A percentile compares a stretch with the other conserved stretches of the same genome.
Conservation (phyloP, 2,329 filamentous ascomycete species). For the Cordyceps fumosorosea region DNA sequence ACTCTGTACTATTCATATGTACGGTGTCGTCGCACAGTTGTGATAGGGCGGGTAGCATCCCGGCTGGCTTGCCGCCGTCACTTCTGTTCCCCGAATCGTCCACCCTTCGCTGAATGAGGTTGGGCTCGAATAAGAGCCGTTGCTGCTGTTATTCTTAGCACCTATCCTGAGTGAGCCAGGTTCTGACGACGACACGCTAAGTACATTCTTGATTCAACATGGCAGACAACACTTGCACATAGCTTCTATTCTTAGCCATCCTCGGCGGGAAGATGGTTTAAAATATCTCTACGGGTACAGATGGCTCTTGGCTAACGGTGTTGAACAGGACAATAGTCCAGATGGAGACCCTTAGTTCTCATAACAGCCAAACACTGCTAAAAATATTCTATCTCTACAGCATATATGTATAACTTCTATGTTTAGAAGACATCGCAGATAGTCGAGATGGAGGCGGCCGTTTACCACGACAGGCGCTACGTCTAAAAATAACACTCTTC, state of each 20-base stretch:
- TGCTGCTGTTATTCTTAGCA: neutral
- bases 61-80: neutral
- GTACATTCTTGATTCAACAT: too few relatives aligned
- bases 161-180: neutral
- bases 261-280: neutral
- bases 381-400: neutral
- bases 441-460: too few relatives aligned
- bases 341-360: neutral
- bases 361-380: neutral
- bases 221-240: too few relatives aligned
- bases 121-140: too few relatives aligned
- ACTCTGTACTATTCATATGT: neutral
- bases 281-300: neutral
- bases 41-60: neutral
- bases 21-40: neutral
- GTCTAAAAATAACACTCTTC: too few relatives aligned
- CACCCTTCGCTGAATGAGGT: too few relatives aligned
- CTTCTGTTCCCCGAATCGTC: neutral
- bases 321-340: neutral
- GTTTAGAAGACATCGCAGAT: neutral
- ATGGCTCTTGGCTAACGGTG: too few relatives aligned
- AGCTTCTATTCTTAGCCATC: neutral
- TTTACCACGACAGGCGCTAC: too few relatives aligned
- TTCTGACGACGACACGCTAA: neutral
- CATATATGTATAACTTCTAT: neutral